These are phyloP conservation scores for Priceomyces fermenticarens DNA, from an alignment of 805 yeast genomes.

Conservation along the genomic window DNA sequence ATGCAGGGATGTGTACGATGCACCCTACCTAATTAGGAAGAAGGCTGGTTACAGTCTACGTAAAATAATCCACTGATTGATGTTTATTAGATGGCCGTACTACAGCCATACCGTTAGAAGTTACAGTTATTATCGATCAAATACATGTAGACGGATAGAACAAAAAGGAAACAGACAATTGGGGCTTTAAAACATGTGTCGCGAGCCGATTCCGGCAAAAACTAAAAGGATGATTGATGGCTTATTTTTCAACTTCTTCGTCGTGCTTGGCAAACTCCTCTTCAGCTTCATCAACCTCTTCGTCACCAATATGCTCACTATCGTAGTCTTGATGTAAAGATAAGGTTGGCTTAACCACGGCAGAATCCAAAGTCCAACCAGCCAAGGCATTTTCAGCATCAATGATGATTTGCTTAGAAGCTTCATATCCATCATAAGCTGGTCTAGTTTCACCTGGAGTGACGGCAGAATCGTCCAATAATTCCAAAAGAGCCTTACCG, in stretches of 20 bases:
- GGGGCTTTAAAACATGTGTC: too few species aligned
- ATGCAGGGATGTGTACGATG: too few species aligned
- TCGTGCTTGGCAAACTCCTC: slow-evolving; percentile 52
- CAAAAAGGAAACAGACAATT: too few species aligned
- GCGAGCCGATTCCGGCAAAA: neutral
- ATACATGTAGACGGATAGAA: too few species aligned
- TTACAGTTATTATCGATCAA: too few species aligned
- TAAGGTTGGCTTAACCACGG: slow-evolving; percentile 79
- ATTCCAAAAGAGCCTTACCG: slow-evolving; percentile 82
- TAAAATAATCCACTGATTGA: too few species aligned
- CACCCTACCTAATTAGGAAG: too few species aligned
- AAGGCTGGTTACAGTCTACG: too few species aligned
- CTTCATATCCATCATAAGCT: slow-evolving; percentile 85
- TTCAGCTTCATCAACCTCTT: slow-evolving; percentile 48
- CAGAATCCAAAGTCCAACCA: slow-evolving; percentile 80
- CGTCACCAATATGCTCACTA: slow-evolving; percentile 46
- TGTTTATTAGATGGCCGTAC: too few species aligned
- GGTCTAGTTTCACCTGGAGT: slow-evolving; percentile 93
- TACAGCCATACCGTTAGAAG: too few species aligned
- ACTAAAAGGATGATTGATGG: neutral
- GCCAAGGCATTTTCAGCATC: slow-evolving; percentile 83
- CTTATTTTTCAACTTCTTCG: slow-evolving; percentile 15
- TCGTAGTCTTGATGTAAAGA: slow-evolving; percentile 63
- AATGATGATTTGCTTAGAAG: slow-evolving; percentile 81
- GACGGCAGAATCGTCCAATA: slow-evolving; percentile 80